A percentile compares a stretch with the other conserved stretches of the same genome.
These are phyloP conservation scores for Entoloma clypeatum DNA, from an alignment of 1,284 basidiomycete genomes.

Conservation along the genomic window DNA sequence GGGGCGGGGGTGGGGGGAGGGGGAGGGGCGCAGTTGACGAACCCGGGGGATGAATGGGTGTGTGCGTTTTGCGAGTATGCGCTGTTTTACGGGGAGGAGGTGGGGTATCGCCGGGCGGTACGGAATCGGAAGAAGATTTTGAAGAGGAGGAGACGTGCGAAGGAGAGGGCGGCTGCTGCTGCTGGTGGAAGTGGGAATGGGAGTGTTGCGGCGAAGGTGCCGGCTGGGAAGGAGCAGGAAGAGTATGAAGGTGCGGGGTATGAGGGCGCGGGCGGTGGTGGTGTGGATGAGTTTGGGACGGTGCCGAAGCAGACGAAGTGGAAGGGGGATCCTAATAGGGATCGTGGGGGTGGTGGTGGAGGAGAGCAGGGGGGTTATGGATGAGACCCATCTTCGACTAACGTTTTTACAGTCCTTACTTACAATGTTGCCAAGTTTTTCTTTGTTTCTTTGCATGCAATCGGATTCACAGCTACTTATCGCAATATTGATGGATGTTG, in stretches of 20 bases:
- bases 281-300: conserved; percentile 14
- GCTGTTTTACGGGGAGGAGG: conserved; percentile 77
- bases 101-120: conserved; percentile 60
- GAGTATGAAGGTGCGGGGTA: conserved; percentile 21
- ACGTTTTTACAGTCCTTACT: conserved; percentile 2
- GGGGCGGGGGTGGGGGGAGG: conserved; percentile 10
- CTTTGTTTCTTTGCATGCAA: background rate
- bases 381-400: conserved; percentile 21
- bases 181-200: conserved; percentile 34
- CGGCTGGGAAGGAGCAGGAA: conserved; percentile 34
- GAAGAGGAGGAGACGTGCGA: conserved; percentile 66
- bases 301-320: conserved; percentile 28
- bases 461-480: too few species aligned
- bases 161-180: conserved; percentile 66
- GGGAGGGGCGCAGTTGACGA: conserved; percentile 42
- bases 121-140: conserved; percentile 77
- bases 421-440: background rate
- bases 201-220: conserved; percentile 28
- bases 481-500: too few species aligned
- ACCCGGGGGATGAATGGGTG: conserved; percentile 81
- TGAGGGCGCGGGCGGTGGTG: background rate
- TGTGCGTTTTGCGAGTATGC: conserved; percentile 86
- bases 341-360: conserved; percentile 22
- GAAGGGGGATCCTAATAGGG: conserved; percentile 30
- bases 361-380: conserved; percentile 26